Evolutionary conservation across 2,329 filamentous ascomycete species (phyloP), one percentile per base, ranked within the genome.

Genomic region (Fusarium avenaceum): DNA sequence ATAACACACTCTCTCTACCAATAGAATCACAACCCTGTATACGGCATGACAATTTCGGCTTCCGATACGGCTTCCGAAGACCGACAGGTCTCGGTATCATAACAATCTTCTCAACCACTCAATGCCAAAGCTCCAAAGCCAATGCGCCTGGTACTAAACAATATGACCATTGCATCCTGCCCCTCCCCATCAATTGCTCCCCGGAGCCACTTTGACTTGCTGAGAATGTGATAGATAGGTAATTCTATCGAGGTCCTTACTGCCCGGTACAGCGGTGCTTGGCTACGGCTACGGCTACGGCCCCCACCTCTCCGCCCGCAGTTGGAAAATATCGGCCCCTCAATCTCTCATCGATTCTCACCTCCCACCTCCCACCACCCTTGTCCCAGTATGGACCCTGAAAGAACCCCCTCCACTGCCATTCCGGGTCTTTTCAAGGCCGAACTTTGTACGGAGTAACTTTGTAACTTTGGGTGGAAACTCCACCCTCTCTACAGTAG

Each of bases 21-120:
- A 49, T 43, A 17, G 30, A 39, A 39, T 10, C 24, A 20, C 19
- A 20, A 19, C 17, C 17, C 35, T 9, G 8, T 22, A 17, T 28
- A 20, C 20, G 15, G n/a, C 30, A 26, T 48, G 24, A 50, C 39
- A 38, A n/a, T 30, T 26, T 66, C 65, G 65, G 65, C 65, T 67
- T 69, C 65, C 65, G 65, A 69, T 44, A 42, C 65, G 65, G 65
- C 51, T 46, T 69, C 65, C 65, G 65, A 44, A 22, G 50, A 51
- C 33, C 35, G 33, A 66, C 51, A 61, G 65, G 65, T 69, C 65
- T 69, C 65, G 61, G 65, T 66, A 61, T 39, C 32, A 50, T 46
- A 30, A 39, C 50, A 35, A 44, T 42, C 40, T 46, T 53, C 65
- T 57, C 65, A 56, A 66, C 57, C 65, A 66, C 43, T 28, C 51